Percentiles rank a stretch among this genome's conserved stretches.
phyloP scores from a whole-genome alignment of 2,329 filamentous ascomycete species.

The Fusarium sp. region DNA sequence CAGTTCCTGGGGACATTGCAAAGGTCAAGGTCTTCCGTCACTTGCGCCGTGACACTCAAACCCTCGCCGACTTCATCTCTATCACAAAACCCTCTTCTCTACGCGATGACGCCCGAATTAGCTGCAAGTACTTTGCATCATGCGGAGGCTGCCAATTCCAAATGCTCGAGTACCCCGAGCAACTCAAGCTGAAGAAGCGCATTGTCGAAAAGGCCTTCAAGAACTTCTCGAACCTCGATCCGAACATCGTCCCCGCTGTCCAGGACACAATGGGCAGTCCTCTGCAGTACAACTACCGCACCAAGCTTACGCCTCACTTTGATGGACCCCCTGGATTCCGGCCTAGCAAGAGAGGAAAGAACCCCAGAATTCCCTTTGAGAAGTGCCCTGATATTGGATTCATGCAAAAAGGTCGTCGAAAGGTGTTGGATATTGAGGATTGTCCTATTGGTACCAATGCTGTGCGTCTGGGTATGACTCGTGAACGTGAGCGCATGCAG shows the following conservation, averaged over 20 bases:
- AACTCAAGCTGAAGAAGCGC: conserved; percentile 84
- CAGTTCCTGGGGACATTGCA: conserved; percentile 84
- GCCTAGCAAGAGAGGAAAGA: conserved; percentile 63
- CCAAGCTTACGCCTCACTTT: conserved; percentile 97
- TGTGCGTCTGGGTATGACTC: conserved; percentile 81
- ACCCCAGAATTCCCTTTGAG: conserved; percentile 62
- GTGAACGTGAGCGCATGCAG: conserved; percentile 81
- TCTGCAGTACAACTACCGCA: conserved; percentile 92
- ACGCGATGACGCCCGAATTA: conserved; percentile 81
- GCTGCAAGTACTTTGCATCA: conserved; percentile 86
- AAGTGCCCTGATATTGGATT: conserved; percentile 87
- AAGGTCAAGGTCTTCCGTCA: conserved; percentile 84
- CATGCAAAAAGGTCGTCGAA: conserved; percentile 83
- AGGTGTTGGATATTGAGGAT: conserved; percentile 94
- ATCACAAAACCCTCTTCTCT: conserved; percentile 78
- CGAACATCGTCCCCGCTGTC: conserved; percentile 79
- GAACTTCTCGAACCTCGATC: conserved; percentile 88
- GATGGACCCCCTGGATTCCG: conserved; percentile 75
- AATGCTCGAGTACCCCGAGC: conserved; percentile 90
- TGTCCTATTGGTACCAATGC: conserved; percentile 94
- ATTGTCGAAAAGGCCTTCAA: conserved; percentile 92
- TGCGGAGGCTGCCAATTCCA: conserved; percentile 98
- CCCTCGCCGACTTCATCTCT: conserved; percentile 84
- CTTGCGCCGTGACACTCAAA: conserved; percentile 73
- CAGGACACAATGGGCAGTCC: conserved; percentile 91